These are phyloP conservation scores for Zygotorulaspora mrakii DNA, from an alignment of 1,139 yeast species.

Conservation along the genomic window DNA sequence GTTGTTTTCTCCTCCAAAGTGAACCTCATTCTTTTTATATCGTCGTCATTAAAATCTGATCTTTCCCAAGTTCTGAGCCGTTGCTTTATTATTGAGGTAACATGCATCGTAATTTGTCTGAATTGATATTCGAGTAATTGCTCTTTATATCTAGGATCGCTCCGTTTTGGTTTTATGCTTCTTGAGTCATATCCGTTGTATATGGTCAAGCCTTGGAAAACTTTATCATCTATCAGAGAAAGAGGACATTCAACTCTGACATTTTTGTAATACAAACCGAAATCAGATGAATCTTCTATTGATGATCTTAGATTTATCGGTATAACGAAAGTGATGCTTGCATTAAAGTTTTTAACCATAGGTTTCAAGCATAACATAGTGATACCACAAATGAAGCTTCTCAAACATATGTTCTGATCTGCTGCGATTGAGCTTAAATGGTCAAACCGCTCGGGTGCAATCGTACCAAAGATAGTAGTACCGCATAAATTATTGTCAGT, in stretches of 20 bases:
- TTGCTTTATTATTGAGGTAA: constrained; percentile 17
- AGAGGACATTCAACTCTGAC: constrained; percentile 30
- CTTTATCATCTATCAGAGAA: constrained; percentile 24
- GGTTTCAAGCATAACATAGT: constrained; percentile 31
- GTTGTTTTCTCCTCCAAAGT: constrained; percentile 12
- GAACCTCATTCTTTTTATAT: constrained; percentile 31
- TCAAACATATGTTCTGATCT: constrained; percentile 25
- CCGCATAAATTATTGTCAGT: constrained; percentile 25
- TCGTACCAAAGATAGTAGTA: constrained; percentile 29
- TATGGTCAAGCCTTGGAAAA: constrained; percentile 15
- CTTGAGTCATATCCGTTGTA: constrained; percentile 22
- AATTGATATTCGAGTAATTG: constrained; percentile 28
- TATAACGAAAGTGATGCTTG: constrained; percentile 26
- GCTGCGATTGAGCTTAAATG: constrained; percentile 20
- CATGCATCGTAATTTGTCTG: constrained; percentile 23
- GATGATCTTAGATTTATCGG: constrained; percentile 26
- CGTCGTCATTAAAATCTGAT: constrained; percentile 29
- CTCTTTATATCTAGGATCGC: constrained; percentile 24
- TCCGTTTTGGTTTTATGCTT: constrained; percentile 13
- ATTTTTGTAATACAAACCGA: constrained; percentile 28
- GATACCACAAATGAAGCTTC: constrained; percentile 30
- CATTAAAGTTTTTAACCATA: constrained; percentile 20
- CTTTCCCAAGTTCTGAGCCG: constrained; percentile 26
- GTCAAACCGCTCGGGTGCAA: constrained; percentile 20
- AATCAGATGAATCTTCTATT: constrained; percentile 15